Evolutionary conservation across 2,329 filamentous ascomycete species (phyloP).

Genomic region (Furcasterigmium furcatum): DNA sequence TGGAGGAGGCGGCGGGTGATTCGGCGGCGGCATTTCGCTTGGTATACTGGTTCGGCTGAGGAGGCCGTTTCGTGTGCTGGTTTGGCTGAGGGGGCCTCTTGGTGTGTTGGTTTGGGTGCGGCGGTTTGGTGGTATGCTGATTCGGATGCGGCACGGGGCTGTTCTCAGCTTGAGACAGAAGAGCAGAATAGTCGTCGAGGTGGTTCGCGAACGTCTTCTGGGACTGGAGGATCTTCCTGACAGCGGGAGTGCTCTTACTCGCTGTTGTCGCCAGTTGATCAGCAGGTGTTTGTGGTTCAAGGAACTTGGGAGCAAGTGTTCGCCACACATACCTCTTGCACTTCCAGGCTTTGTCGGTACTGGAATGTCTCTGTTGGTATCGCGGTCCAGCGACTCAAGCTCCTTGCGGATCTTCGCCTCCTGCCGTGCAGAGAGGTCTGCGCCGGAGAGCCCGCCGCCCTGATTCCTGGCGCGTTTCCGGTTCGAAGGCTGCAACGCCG

Average conservation of each 20-base stretch:
- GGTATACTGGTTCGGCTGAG: conserved; percentile 7
- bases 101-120: conserved; percentile 18
- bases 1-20: neutral
- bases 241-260: conserved; percentile 63
- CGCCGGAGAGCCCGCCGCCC: conserved; percentile 46
- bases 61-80: conserved; percentile 1
- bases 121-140: conserved; percentile 20
- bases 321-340: conserved; percentile 29
- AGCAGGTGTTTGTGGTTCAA: too few relatives aligned
- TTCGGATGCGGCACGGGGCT: conserved; percentile 20
- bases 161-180: conserved; percentile 42
- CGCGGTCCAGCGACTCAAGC: conserved; percentile 77
- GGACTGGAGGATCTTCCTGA: conserved; percentile 73
- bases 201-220: conserved; percentile 84
- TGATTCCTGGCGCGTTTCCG: conserved; percentile 71
- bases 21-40: conserved; percentile 11
- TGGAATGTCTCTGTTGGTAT: conserved; percentile 75
- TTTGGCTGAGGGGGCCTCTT: conserved; percentile 14
- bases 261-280: conserved; percentile 24
- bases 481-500: conserved; percentile 47
- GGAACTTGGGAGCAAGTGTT: neutral
- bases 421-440: conserved; percentile 76
- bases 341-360: conserved; percentile 55
- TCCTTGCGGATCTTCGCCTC: conserved; percentile 79
- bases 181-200: conserved; percentile 73